phyloP scores from a whole-genome alignment of 2,329 filamentous ascomycete species.

The Immersiporthe knoxdaviesiana region DNA sequence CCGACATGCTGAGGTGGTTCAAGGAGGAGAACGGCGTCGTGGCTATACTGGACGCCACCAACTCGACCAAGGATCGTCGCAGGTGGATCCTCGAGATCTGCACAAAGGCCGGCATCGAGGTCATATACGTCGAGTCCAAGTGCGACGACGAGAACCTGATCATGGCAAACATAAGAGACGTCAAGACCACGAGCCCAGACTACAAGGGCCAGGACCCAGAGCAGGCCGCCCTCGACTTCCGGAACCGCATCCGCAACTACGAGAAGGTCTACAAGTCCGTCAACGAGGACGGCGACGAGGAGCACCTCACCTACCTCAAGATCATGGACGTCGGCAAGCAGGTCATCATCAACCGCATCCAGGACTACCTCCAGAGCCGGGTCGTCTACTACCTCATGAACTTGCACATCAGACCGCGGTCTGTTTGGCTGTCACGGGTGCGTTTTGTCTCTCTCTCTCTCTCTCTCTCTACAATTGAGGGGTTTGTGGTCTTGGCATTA shows the following conservation, averaged over 20 bases:
- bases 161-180: slow-evolving; percentile 97
- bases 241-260: slow-evolving; percentile 93
- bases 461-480: slow-evolving; percentile 2
- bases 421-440: slow-evolving; percentile 94
- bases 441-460: slow-evolving; percentile 42
- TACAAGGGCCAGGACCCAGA: slow-evolving; percentile 95
- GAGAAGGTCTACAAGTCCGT: slow-evolving; percentile 96
- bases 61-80: slow-evolving; percentile 87
- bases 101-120: slow-evolving; percentile 76
- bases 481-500: slow-evolving; percentile 28
- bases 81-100: slow-evolving; percentile 89
- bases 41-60: slow-evolving; percentile 94
- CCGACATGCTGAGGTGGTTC: slow-evolving; percentile 96
- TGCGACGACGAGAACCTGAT: slow-evolving; percentile 96
- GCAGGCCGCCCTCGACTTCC: slow-evolving; percentile 85
- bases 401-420: slow-evolving; percentile 92
- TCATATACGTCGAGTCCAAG: slow-evolving; percentile 94
- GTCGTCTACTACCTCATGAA: slow-evolving; percentile 99
- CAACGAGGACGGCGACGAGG: slow-evolving; percentile 78
- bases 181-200: slow-evolving; percentile 95
- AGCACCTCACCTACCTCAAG: slow-evolving; percentile 90
- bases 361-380: slow-evolving; percentile 93
- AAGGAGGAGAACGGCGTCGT: slow-evolving; percentile 74
- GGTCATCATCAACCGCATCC: slow-evolving; percentile 97
- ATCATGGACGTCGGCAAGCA: slow-evolving; percentile 95